Evolutionary conservation across 768 basidiomycete genomes (phyloP), one percentile per base, ranked within the genome.

Genomic region (Tubosaeta sp.): DNA sequence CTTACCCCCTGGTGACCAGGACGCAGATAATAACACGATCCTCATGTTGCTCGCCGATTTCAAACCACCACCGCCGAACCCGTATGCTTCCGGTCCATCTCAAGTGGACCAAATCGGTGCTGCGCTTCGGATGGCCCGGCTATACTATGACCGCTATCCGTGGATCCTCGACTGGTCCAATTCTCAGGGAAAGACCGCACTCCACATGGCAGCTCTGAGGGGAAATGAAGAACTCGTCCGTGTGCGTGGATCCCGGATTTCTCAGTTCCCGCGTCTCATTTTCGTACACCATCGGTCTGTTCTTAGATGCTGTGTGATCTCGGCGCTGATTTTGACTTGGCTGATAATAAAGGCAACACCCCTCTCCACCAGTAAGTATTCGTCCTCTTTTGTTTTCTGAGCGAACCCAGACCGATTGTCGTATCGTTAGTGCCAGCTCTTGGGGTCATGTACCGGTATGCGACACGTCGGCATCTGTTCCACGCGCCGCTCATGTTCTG

Each of bases 91-190:
- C 16, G 72, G 74, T 14, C 70, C 79, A 45, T 70, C 72, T 44
- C 76, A 81, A 52, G 76, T 78, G 34, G 88, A 90, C 65, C 76
- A 80, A 56, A 81, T 84, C 57, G 81, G 82, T 51, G 87, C 89
- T 32, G 79, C 83, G 38, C 72, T 94, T 38, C 83, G 91, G 8
- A 95, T 97, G 93, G 88, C 92, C 8, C 79, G 85, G 26, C 62
- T 90, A 43, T 95, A 95, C 65, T 85, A 83, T 62, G 89, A 95
- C 62, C 85, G 89, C 11, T 95, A 91, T 70, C 79, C 89, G 0
- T 85, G 86, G 69, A 84, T 91, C 53, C 74, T 95, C 42, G 93
- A 97, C 66, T 97, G 94, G 95, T 87, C 91, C 38, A 95, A 97
- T 67, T 72, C 79, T 6, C 84, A 89, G 37, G 94, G 94, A 16